Percentiles rank a stretch among this genome's conserved stretches.
Evolutionary conservation across 176 grass and related monocot genomes (phyloP).

Genomic region (Tillandsia fasciculata): DNA sequence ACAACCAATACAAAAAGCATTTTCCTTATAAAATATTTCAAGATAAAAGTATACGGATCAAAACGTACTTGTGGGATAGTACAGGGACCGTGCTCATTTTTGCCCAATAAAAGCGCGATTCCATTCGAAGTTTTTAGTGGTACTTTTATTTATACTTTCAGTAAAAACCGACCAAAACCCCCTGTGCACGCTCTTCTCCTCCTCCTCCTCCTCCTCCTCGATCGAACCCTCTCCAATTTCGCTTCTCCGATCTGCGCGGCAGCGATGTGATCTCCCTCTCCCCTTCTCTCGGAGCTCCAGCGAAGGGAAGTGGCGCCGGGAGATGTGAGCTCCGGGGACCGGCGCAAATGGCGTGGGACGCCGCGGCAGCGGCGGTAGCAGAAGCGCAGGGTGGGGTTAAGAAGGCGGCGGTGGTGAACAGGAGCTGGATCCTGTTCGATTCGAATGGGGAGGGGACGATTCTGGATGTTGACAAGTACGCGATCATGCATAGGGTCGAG

Average conservation of each 20-base stretch:
- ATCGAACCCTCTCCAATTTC: background rate
- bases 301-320: conserved; percentile 20
- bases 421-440: conserved; percentile 93
- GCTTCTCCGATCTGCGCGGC: background rate
- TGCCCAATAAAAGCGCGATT: too few relatives aligned
- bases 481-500: conserved; percentile 93
- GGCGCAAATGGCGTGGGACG: conserved; percentile 21
- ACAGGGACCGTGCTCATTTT: too few relatives aligned
- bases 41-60: too few relatives aligned
- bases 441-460: conserved; percentile 51
- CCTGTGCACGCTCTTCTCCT: background rate
- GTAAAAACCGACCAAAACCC: background rate
- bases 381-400: conserved; percentile 5
- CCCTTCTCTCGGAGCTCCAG: background rate
- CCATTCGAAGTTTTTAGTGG: too few relatives aligned
- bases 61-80: too few relatives aligned
- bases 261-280: background rate
- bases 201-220: background rate
- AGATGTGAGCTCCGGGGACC: conserved; percentile 51
- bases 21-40: too few relatives aligned
- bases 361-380: conserved; percentile 9
- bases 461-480: conserved; percentile 91
- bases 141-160: too few relatives aligned
- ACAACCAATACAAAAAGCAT: too few relatives aligned
- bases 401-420: conserved; percentile 55